Base-by-base conservation (phyloP, 2,329 filamentous ascomycete genomes). In the Pestalotiopsis fici region DNA sequence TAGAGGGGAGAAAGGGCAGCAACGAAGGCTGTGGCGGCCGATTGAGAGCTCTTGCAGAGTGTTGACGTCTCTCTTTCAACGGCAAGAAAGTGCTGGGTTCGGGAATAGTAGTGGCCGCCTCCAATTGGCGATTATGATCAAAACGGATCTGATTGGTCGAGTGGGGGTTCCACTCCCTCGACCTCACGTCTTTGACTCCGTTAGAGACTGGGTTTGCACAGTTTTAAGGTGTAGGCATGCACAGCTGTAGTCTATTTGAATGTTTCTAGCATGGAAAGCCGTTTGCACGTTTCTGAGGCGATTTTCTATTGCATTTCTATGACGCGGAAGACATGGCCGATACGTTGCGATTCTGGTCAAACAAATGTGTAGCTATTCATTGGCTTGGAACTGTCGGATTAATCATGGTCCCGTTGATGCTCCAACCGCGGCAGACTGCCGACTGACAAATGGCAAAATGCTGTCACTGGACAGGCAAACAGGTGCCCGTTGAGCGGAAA, bases 1-100 rank as follows among this genome's bases (percentile, higher is more conserved):
- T 73, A 74, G 74, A 75, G 78, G 78, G 78, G 79, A 78, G 77
- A 78, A 77, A 66, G 67, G 70, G 64, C 68, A 70, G 72, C 67
- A 66, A 13, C 66, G 63, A 59, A 59, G 67, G 54, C 31, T 68
- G 68, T 68, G 71, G 67, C 67, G 72, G 72, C 71, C 71, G 71
- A 73, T 74, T 72, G 72, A 64, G 66, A 65, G 65, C 65, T 67
- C 57, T 18, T 23, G 35, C 27, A 27, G 62, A 64, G 64, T 68
- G 67, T 66, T 68, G 67, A 66, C 67, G 67, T 66, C 61, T 68
- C 47, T 66, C 55, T 65, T 65, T 35, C 28, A 7, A 31, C 27
- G 25, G 9, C 47, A 23, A 64, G 56, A 54, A 65, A 27, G 63
- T 59, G 50, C 54, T 50, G 59, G 25, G 50, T 65, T 50, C 63